phyloP scores from a whole-genome alignment of 2,329 filamentous ascomycete genomes.

The Paecilomyces niveus region DNA sequence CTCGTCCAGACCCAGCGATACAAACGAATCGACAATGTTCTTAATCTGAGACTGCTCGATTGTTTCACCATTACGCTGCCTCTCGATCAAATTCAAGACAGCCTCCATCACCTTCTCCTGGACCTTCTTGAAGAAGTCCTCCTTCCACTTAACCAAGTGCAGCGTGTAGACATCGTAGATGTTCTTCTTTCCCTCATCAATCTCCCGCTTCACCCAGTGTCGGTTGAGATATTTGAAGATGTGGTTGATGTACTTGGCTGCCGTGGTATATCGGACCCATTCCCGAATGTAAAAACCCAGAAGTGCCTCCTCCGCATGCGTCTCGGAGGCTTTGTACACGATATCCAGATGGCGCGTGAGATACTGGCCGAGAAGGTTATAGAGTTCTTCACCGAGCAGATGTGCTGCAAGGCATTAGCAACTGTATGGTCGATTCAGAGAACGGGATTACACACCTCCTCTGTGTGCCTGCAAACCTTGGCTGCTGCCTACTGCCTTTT shows the following conservation, averaged over 20 bases:
- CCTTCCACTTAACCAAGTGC: slow-evolving; percentile 91
- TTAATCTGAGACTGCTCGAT: slow-evolving; percentile 98
- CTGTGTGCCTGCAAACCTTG: slow-evolving; percentile 53
- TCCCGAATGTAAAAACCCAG: slow-evolving; percentile 91
- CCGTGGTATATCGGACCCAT: slow-evolving; percentile 92
- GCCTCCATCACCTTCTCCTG: slow-evolving; percentile 88
- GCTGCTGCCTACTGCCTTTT: slow-evolving; percentile 71
- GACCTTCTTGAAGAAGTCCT: slow-evolving; percentile 79
- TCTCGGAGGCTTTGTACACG: slow-evolving; percentile 65
- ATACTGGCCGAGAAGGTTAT: slow-evolving; percentile 83
- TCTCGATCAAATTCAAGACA: slow-evolving; percentile 90
- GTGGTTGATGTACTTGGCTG: slow-evolving; percentile 96
- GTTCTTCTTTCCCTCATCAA: slow-evolving; percentile 97
- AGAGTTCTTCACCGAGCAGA: slow-evolving; percentile 89
- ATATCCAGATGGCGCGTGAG: slow-evolving; percentile 67
- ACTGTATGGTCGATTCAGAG: neutral
- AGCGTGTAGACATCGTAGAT: slow-evolving; percentile 97
- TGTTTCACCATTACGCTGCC: slow-evolving; percentile 93
- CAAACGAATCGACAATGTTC: slow-evolving; percentile 91
- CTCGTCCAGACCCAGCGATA: slow-evolving; percentile 90
- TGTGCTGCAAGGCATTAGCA: slow-evolving; percentile 56
- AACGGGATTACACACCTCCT: slow-evolving; percentile 55
- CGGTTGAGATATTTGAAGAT: slow-evolving; percentile 93
- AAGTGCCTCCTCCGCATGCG: slow-evolving; percentile 82
- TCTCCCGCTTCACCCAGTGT: slow-evolving; percentile 98